phyloP scores from a whole-genome alignment of 2,329 filamentous ascomycete species.

The Fusarium dimerum region DNA sequence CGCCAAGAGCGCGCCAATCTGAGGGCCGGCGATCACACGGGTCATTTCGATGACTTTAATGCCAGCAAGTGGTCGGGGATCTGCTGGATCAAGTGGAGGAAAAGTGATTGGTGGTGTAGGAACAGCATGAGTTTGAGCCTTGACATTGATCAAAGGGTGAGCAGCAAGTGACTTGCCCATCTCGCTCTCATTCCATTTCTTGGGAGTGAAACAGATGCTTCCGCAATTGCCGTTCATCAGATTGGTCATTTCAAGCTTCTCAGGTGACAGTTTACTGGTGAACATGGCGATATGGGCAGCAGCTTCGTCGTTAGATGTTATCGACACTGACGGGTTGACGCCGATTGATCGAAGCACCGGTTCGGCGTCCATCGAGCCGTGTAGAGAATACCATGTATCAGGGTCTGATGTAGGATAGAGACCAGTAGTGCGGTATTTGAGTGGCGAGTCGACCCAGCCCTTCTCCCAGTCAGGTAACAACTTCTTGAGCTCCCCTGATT shows the following conservation, averaged over 20 bases:
- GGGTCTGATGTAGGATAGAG: too few species aligned
- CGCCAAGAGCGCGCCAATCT: conserved; percentile 44
- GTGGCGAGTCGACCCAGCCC: background rate
- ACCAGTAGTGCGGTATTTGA: background rate
- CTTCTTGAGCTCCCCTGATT: background rate
- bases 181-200: conserved; percentile 29
- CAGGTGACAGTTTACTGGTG: conserved; percentile 18
- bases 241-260: conserved; percentile 26
- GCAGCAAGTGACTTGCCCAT: conserved; percentile 14
- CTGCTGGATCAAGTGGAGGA: conserved; percentile 16
- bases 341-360: conserved; percentile 47
- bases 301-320: conserved; percentile 27
- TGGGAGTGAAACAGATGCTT: conserved; percentile 26
- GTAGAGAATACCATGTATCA: too few species aligned
- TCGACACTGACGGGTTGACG: conserved; percentile 25
- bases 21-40: conserved; percentile 48
- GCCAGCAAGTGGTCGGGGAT: conserved; percentile 43
- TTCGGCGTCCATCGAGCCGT: too few species aligned
- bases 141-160: conserved; percentile 39
- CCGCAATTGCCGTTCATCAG: conserved; percentile 28
- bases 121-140: conserved; percentile 34
- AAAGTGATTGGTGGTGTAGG: conserved; percentile 36
- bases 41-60: conserved; percentile 53
- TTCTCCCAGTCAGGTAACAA: conserved; percentile 29
- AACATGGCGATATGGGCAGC: conserved; percentile 19